A percentile compares a stretch with the other conserved stretches of the same genome.
These are phyloP conservation scores for Diplodia scrobiculata DNA, from an alignment of 2,329 filamentous ascomycete genomes.

Conservation along the genomic window DNA sequence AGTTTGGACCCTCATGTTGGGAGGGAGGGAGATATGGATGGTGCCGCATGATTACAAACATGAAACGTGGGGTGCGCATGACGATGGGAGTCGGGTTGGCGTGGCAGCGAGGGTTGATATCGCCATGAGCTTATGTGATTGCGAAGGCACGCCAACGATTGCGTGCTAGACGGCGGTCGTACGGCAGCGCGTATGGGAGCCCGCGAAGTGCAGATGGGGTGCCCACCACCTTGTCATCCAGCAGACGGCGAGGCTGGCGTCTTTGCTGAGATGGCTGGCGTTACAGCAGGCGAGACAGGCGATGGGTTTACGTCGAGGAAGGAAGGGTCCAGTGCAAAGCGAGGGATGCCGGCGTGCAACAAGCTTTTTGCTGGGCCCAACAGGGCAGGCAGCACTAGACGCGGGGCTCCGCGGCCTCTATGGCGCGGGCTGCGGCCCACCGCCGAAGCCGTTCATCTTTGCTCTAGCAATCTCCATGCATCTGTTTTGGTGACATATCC, in stretches of 20 bases:
- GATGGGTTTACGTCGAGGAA: neutral
- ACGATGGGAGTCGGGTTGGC: conserved; percentile 17
- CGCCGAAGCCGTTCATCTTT: neutral
- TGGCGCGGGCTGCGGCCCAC: neutral
- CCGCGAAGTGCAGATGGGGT: neutral
- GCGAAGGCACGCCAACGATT: conserved; percentile 19
- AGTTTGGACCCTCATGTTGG: neutral
- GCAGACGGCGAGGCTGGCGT: neutral
- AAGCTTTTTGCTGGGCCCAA: conserved; percentile 4
- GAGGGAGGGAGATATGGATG: conserved; percentile 2
- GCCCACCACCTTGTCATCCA: neutral
- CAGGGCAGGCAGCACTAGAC: neutral
- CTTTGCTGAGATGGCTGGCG: neutral
- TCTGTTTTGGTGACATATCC: no score
- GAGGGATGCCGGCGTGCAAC: neutral
- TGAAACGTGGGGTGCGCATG: conserved; percentile 5
- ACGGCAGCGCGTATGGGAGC: neutral
- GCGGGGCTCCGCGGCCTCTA: neutral
- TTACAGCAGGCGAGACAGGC: no score
- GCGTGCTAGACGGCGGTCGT: neutral
- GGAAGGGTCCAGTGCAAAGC: neutral
- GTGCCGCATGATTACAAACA: conserved; percentile 13
- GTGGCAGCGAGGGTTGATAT: conserved; percentile 15
- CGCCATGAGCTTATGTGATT: conserved; percentile 26
- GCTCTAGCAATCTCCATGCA: no score